phyloP scores from a whole-genome alignment of 2,329 filamentous ascomycete species.

The Fusarium illudens region DNA sequence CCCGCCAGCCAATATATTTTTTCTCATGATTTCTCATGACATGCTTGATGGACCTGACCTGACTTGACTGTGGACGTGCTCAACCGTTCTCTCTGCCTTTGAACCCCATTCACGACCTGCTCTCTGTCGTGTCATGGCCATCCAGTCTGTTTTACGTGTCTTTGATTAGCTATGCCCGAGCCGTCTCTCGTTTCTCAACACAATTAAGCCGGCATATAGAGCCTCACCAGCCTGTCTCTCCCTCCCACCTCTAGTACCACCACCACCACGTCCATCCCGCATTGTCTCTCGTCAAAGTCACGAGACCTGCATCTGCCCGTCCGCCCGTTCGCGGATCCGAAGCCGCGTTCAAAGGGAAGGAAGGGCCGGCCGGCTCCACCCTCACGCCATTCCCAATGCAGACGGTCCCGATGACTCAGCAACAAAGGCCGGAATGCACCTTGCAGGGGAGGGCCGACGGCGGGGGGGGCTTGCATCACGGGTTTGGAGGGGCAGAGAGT shows the following conservation, averaged over 20 bases:
- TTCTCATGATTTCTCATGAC: constrained; percentile 24
- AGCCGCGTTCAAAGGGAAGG: not conserved
- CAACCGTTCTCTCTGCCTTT: not conserved
- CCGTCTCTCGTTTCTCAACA: not conserved
- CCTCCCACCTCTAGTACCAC: not conserved
- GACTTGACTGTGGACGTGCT: too few species aligned
- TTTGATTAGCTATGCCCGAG: not conserved
- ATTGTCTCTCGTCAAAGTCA: constrained; percentile 1
- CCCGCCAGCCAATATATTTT: constrained; percentile 36
- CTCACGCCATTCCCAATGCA: not conserved
- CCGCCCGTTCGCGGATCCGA: not conserved
- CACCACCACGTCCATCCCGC: not conserved
- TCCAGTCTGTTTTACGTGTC: not conserved
- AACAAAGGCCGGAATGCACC: not conserved
- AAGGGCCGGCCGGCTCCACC: not conserved
- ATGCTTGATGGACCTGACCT: constrained; percentile 5
- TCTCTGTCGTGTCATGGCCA: not conserved
- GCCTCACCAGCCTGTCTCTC: not conserved
- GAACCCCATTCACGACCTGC: not conserved
- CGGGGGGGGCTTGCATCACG: constrained; percentile 18
- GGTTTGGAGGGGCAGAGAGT: constrained; percentile 12
- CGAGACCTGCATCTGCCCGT: constrained; percentile 4
- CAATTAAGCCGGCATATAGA: not conserved
- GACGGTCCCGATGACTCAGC: constrained; percentile 5
- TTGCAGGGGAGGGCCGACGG: constrained; percentile 13